Evolutionary conservation across 2,329 filamentous ascomycete species (phyloP), one percentile per base, ranked within the genome.

Genomic region (Colletotrichum cordylinicola): DNA sequence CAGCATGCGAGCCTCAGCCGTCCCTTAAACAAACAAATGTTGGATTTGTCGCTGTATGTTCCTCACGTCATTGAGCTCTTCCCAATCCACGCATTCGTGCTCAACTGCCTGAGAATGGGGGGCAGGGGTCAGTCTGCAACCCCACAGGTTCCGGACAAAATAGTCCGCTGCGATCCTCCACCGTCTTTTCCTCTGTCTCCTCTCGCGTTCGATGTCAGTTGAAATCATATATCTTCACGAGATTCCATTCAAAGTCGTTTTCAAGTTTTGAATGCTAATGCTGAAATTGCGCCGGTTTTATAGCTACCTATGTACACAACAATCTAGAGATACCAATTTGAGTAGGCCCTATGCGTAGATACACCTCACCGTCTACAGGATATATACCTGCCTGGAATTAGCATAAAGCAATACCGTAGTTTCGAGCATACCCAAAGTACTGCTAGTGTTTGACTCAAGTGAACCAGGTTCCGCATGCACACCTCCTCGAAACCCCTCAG

Each of bases 381-480:
- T 31, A 31, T 31, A 7, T 8, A 9, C 9, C 31, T 31, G 31
- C 31, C 31, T 31, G 9, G 9, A 31, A 9, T 6, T 9, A 6
- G 31, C 31, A 31, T 9, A 31, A 31, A 7, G 31, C 7, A 31
- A 9, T 6, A 31, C 9, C 31, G 31, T 6, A 31, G 7, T 31
- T 31, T 6, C 7, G 31, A 31, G 9, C 2, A 31, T 9, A 31
- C 31, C 7, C 31, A 31, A 31, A 31, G 7, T 9, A 9, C 31
- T 5, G 31, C 7, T 9, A 52, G n/a, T 1, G 0, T 21, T n/a
- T 0, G 3, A 2, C n/a, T 4, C 43, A 52, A 21, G 10, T 52
- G n/a, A 21, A 0, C 2, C 10, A 13, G 10, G 7, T 52, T 0
- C 3, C n/a, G 43, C 43, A 21, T 52, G 0, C 39, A 21, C 0